These are phyloP conservation scores for Podospora pseudocomata DNA, from an alignment of 495 filamentous ascomycete genomes.

Conservation along the genomic window DNA sequence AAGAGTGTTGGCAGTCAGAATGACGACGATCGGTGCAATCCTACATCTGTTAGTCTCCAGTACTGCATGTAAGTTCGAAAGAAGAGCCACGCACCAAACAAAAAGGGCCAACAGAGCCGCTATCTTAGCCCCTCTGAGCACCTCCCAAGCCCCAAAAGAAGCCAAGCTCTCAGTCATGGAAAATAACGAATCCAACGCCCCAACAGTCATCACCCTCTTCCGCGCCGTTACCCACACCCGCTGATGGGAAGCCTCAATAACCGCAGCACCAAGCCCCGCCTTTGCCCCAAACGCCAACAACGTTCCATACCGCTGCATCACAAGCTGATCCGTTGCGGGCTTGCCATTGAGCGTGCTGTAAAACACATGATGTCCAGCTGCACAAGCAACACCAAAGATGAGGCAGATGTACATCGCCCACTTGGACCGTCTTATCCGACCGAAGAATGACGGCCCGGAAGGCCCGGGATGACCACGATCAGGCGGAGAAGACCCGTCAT, in stretches of 20 bases:
- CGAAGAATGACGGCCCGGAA: not conserved
- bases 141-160: slow-evolving; percentile 32
- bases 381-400: slow-evolving; percentile 32
- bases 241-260: slow-evolving; percentile 33
- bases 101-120: slow-evolving; percentile 33
- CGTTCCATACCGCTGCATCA: slow-evolving; percentile 41
- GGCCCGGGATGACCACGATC: not conserved
- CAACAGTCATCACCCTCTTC: slow-evolving; percentile 32
- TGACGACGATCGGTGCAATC: slow-evolving; percentile 35
- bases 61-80: not conserved
- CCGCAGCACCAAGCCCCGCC: slow-evolving; percentile 35
- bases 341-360: slow-evolving; percentile 32
- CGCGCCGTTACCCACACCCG: slow-evolving; percentile 39
- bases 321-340: slow-evolving; percentile 30
- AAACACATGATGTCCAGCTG: slow-evolving; percentile 35
- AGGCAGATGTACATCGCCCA: slow-evolving; percentile 38
- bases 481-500: not conserved
- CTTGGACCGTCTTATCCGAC: slow-evolving; percentile 20
- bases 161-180: slow-evolving; percentile 32
- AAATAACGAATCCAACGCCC: slow-evolving; percentile 37
- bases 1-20: slow-evolving; percentile 39
- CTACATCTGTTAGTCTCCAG: slow-evolving; percentile 4
- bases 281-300: slow-evolving; percentile 35
- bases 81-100: slow-evolving; percentile 26
- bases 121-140: slow-evolving; percentile 32